Conservation (phyloP, 139 green algal genomes). For the Coccomyxa sp. region DNA sequence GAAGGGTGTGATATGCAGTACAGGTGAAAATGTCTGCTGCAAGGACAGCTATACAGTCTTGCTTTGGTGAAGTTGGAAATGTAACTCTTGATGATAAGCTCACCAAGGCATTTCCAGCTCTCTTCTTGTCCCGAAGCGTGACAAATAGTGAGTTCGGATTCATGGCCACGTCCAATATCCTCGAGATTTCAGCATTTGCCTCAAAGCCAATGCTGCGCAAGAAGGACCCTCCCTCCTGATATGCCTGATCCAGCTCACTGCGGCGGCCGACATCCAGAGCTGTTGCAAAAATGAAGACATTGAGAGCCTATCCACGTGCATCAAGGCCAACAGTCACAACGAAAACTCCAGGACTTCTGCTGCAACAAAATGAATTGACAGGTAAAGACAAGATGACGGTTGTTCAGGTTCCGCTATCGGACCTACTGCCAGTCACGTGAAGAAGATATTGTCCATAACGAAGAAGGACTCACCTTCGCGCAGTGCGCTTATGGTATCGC, state of each 20-base stretch:
- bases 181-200: slow-evolving; percentile 52
- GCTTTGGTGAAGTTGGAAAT: no score
- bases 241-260: not conserved
- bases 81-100: not conserved
- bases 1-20: not conserved
- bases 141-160: slow-evolving; percentile 71
- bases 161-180: slow-evolving; percentile 65
- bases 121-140: slow-evolving; percentile 27
- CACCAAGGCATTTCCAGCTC: slow-evolving; percentile 19
- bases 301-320: not conserved
- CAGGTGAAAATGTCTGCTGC: not conserved
- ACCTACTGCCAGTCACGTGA: not conserved
- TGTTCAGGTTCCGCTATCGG: not conserved
- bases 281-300: not conserved
- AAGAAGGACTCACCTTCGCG: not conserved
- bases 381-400: not conserved
- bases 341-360: no score
- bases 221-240: slow-evolving; percentile 8
- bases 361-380: not conserved
- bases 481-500: not conserved
- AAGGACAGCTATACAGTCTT: not conserved
- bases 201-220: slow-evolving; percentile 42
- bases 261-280: not conserved
- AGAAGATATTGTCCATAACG: no score
- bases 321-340: no score